Evolutionary conservation across 169 alveolate genomes (phyloP).

Genomic region (Plasmodium blacklocki): DNA sequence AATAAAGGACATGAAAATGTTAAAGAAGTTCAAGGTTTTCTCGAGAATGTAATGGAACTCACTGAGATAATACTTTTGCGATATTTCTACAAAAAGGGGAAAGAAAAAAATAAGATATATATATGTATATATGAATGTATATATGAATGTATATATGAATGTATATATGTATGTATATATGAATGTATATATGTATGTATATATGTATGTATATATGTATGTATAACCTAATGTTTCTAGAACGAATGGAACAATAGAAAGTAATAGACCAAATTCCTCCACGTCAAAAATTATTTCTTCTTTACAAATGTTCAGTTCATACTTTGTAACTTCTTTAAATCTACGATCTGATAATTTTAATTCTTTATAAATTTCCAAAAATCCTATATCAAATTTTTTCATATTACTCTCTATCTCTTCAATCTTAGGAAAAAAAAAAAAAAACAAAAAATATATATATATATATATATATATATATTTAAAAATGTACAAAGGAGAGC

Average conservation of each 20-base stretch:
- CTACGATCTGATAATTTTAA: conserved; percentile 1
- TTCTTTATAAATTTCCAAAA: conserved; percentile 41
- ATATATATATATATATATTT: no score
- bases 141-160: no score
- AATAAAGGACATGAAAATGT: conserved; percentile 17
- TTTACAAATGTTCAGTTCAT: conserved; percentile 24
- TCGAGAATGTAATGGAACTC: conserved; percentile 15
- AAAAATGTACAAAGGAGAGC: no score
- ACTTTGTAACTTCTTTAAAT: conserved; percentile 12
- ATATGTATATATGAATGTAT: no score
- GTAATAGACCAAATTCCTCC: conserved; percentile 18
- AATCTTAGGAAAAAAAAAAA: conserved; percentile 12
- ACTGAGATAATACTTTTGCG: not conserved
- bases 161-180: no score
- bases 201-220: no score
- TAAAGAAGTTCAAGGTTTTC: conserved; percentile 29
- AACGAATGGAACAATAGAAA: conserved; percentile 30
- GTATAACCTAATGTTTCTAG: conserved; percentile 37
- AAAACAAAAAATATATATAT: not conserved
- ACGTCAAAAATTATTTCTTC: conserved; percentile 9
- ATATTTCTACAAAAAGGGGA: not conserved
- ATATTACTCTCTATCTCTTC: conserved; percentile 48
- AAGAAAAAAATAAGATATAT: not conserved
- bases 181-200: no score
- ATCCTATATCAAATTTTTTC: conserved; percentile 38